Evolutionary conservation across 2,329 filamentous ascomycete genomes (phyloP), one percentile per base, ranked within the genome.

Genomic region (Epichloe brachyelytri): DNA sequence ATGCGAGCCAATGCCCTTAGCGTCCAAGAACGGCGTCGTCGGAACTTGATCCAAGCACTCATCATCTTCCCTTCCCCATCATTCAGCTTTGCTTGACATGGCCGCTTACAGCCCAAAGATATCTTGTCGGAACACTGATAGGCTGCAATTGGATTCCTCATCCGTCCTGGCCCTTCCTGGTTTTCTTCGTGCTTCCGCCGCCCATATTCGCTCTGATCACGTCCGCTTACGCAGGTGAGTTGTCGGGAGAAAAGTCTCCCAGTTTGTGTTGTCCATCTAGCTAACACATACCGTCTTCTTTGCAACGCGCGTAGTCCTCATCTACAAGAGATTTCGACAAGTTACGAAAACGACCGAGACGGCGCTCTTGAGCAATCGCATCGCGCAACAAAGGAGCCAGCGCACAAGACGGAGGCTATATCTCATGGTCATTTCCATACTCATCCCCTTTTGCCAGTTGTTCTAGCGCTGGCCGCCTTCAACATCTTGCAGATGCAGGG

Each of bases 61-160:
- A 70, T 80, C 65, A 76, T 82, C 54, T 78, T 81, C 49, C 75
- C 1, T 52, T 77, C 3, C 77, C 77, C 0, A 8, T 77, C 14
- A 33, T 79, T 37, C 74, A 80, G 63, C 51, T 75, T 6, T 59
- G 65, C 8, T 69, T 75, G 59, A 72, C 71, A 0, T 76, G 70
- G 59, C 72, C 76, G 17, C 63, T 75, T 14, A 65, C 73, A 4
- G 58, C 64, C 2, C 68, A 74, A 51, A 68, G 78, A 20, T 81
- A 76, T 57, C 64, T 67, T 26, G 59, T 82, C 36, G 70, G 66
- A 30, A 71, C 77, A 0, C 60, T 79, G 39, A 61, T 70, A 19
- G 78, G 78, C 3, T 82, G 78, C 54, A 62, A 59, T 17, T 72
- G 68, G 57, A 55, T 66, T 8, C 71, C 69, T 33, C 65, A 71